Base-by-base conservation (phyloP, 2,329 filamentous ascomycete species). In the Ophiocordyceps sinensis region DNA sequence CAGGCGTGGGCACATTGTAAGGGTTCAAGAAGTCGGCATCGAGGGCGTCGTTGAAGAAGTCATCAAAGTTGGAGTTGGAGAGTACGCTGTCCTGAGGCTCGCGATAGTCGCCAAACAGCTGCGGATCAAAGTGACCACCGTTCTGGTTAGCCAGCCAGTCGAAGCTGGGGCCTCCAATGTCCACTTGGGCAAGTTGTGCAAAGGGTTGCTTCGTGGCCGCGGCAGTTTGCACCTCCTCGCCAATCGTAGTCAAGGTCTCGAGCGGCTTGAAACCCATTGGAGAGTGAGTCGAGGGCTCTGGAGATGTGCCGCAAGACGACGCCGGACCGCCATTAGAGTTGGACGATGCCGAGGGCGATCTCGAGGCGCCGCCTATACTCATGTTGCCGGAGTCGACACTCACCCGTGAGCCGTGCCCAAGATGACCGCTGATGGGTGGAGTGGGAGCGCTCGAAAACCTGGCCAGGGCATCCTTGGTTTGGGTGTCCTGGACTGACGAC, bases 101-200 rank as follows among this genome's bases (percentile, higher is more conserved):
- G 40, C 91, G 80, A 62, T 95, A 96, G 51, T 87, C 85, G 41
- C 83, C 85, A 58, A 95, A 96, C 5, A 96, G 70, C 42, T 91
- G 79, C 0, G 91, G 89, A 46, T 96, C 88, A 53, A 96, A 95
- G 47, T 83, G 78, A 42, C 85, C 85, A 43, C 81, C 80, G 52
- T 87, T 89, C 57, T 93, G 84, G 51, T 82, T 79, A 32, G 79
- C 73, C 39, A 91, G 67, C 75, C 82, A 88, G 56, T 85, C 80
- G 51, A 86, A 70, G 49, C 75, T 74, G 49, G 66, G 70, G 44
- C 67, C 60, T 46, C 71, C 68, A 41, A 74, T 49, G 23, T 62
- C 58, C 3, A 57, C 40, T 21, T 60, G 54, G 35, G 51, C 45
- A 39, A 61, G 58, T 17, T 60, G 54, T 1, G 49, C 43, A 31